Conservation (phyloP, 1,139 yeast genomes). For the Scheffersomyces insectosa region DNA sequence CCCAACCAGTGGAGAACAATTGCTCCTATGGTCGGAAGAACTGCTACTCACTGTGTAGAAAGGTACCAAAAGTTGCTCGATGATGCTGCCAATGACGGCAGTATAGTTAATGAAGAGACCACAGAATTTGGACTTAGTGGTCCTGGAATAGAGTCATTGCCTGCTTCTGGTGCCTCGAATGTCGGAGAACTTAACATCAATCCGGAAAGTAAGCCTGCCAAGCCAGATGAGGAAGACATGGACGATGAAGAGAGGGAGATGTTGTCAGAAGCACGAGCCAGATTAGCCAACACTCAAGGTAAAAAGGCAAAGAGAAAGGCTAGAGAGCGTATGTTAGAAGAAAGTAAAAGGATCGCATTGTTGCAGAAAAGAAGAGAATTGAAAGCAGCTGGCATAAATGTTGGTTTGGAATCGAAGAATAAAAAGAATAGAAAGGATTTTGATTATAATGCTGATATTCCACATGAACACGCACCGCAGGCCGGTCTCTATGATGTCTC, state of each 20-base stretch:
- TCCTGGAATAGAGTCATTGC: slow-evolving; percentile 57
- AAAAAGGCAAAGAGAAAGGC: slow-evolving; percentile 91
- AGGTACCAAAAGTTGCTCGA: slow-evolving; percentile 78
- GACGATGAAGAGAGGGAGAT: slow-evolving; percentile 90
- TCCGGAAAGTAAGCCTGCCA: slow-evolving; percentile 82
- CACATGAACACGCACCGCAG: slow-evolving; percentile 74
- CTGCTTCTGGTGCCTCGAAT: slow-evolving; percentile 39
- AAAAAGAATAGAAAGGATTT: slow-evolving; percentile 56
- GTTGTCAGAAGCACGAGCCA: slow-evolving; percentile 90
- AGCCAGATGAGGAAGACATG: slow-evolving; percentile 76
- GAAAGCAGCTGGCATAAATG: slow-evolving; percentile 79
- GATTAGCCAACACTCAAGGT: slow-evolving; percentile 91
- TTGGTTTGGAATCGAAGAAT: slow-evolving; percentile 51
- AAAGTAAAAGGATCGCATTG: slow-evolving; percentile 71
- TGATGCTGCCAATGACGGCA: slow-evolving; percentile 37
- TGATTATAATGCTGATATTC: slow-evolving; percentile 82
- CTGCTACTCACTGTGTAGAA: slow-evolving; percentile 88
- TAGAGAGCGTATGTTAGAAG: slow-evolving; percentile 76
- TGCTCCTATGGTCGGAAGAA: slow-evolving; percentile 75
- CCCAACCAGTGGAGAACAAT: slow-evolving; percentile 97
- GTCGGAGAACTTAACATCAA: slow-evolving; percentile 64
- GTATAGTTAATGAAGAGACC: slow-evolving; percentile 22
- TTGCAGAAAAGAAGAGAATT: slow-evolving; percentile 82
- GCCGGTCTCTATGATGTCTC: slow-evolving; percentile 69
- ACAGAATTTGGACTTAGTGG: slow-evolving; percentile 47